Percentiles rank a stretch among this genome's conserved stretches.
phyloP scores from a whole-genome alignment of 2,329 filamentous ascomycete genomes.

The Colletotrichum horii region DNA sequence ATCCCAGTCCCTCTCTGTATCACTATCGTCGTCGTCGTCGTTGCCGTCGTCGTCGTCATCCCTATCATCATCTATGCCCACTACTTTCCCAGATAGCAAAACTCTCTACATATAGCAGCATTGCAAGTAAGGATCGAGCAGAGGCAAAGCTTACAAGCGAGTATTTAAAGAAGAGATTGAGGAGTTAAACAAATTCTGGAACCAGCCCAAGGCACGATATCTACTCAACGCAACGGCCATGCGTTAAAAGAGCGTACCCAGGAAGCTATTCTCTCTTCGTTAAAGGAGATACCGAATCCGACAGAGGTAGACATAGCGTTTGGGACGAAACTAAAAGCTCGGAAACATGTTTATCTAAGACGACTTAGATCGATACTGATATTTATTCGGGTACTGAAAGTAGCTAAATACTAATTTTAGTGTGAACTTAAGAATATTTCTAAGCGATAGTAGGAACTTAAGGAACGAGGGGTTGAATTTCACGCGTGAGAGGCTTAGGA shows the following conservation, averaged over 20 bases:
- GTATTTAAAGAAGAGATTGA: not conserved
- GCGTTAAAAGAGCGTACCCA: not conserved
- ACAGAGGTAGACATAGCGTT: fast-evolving
- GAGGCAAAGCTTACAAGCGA: not conserved
- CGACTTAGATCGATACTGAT: not conserved
- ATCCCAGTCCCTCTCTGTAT: no score
- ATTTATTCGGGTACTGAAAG: not conserved
- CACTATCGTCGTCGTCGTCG: no score
- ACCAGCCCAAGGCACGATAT: not conserved
- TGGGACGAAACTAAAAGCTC: not conserved
- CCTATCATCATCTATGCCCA: fast-evolving
- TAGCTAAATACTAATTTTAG: not conserved
- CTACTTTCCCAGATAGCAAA: not conserved
- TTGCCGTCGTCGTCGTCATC: no score
- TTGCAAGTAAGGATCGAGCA: not conserved
- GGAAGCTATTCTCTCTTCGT: not conserved
- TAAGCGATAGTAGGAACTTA: not conserved
- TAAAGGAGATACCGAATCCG: not conserved
- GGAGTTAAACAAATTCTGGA: fast-evolving
- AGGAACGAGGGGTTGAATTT: not conserved
- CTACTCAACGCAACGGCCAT: no score
- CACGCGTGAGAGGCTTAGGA: not conserved
- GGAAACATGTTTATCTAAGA: not conserved
- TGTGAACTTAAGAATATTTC: not conserved
- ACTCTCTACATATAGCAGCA: not conserved